phyloP scores from a whole-genome alignment of 2,329 filamentous ascomycete genomes.

The Penicillium sp. region DNA sequence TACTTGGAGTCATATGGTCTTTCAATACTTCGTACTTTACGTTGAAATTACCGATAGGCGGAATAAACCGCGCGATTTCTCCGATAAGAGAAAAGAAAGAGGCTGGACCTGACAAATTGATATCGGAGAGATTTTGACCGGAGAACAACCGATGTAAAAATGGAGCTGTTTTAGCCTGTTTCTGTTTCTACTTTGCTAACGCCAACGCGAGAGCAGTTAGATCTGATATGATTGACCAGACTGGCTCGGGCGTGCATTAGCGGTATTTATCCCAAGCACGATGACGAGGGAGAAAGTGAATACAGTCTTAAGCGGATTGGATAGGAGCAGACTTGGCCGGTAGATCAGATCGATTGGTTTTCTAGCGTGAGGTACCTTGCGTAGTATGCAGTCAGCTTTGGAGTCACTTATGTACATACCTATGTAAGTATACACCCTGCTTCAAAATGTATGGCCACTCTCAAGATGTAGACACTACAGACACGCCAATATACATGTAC shows the following conservation, averaged over 20 bases:
- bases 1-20: not conserved
- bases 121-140: conserved; percentile 10
- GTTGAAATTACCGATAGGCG: not conserved
- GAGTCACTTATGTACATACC: not conserved
- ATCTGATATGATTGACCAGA: conserved; percentile 21
- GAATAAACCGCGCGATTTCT: not conserved
- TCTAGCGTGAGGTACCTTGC: conserved; percentile 5
- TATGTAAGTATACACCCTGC: not conserved
- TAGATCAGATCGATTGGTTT: conserved; percentile 6
- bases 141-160: conserved; percentile 14
- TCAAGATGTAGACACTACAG: not conserved
- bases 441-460: not conserved
- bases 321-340: conserved; percentile 7
- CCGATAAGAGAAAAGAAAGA: not conserved
- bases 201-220: conserved; percentile 15
- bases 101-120: not conserved
- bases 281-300: not conserved
- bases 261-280: conserved; percentile 9
- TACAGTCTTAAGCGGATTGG: not conserved
- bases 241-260: conserved; percentile 18
- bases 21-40: not conserved
- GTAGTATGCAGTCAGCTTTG: conserved; percentile 2
- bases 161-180: conserved; percentile 9
- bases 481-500: not conserved
- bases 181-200: conserved; percentile 7